Conservation (phyloP, 345 rosid species). For the Reutealis trisperma region DNA sequence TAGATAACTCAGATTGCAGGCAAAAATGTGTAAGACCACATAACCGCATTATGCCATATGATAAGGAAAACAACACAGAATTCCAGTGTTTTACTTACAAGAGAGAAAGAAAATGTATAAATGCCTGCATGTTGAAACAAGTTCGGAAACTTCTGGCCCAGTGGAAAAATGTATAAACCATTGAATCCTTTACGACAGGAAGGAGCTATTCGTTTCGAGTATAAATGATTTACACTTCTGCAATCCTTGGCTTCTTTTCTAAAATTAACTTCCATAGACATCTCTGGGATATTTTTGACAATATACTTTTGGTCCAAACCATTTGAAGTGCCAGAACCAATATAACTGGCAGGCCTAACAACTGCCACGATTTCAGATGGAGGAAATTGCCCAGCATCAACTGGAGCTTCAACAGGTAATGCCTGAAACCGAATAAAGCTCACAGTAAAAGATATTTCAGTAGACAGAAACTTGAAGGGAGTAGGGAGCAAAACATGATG, state of each 20-base stretch:
- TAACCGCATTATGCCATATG: background rate
- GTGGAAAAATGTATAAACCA: conserved; percentile 62
- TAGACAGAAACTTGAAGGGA: no score
- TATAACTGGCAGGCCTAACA: conserved; percentile 55
- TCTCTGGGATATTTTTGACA: conserved; percentile 40
- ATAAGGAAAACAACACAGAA: background rate
- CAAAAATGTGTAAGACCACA: background rate
- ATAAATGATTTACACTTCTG: conserved; percentile 25
- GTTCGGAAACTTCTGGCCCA: conserved; percentile 34
- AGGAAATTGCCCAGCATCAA: conserved; percentile 50
- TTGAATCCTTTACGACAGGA: conserved; percentile 42
- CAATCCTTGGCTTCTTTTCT: conserved; percentile 15
- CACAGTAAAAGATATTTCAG: no score
- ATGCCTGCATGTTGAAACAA: conserved; percentile 54
- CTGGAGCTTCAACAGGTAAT: conserved; percentile 38
- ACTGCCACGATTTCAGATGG: conserved; percentile 67
- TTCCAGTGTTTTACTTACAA: conserved; percentile 40
- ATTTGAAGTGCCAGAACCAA: conserved; percentile 34
- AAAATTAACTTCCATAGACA: conserved; percentile 51
- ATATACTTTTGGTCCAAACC: conserved; percentile 58
- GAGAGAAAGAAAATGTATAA: conserved; percentile 53
- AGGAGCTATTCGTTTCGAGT: conserved; percentile 35
- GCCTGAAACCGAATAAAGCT: conserved; percentile 40
- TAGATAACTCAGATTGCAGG: conserved; percentile 5
- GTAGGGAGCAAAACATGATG: no score